phyloP scores from a whole-genome alignment of 2,329 filamentous ascomycete species.

The Metarhizium sp. region DNA sequence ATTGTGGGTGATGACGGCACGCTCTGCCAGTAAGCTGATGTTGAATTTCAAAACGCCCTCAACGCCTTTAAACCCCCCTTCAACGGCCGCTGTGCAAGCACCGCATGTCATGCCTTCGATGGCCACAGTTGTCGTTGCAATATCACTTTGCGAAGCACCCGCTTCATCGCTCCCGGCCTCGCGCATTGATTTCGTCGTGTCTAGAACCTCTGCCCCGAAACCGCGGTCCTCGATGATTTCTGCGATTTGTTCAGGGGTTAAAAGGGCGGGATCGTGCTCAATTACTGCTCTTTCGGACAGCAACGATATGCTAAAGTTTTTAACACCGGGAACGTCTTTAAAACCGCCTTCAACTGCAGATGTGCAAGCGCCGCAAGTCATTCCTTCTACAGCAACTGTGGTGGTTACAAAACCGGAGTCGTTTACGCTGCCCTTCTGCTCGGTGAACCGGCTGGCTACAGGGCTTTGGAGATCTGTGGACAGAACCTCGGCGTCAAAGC shows the following conservation, averaged over 20 bases:
- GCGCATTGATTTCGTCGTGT: conserved; percentile 46
- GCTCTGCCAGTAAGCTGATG: conserved; percentile 86
- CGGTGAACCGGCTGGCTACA: conserved; percentile 27
- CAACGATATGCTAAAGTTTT: conserved; percentile 71
- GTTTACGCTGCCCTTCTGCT: conserved; percentile 26
- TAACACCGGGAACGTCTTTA: conserved; percentile 63
- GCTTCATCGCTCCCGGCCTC: conserved; percentile 15
- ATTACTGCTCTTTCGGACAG: conserved; percentile 79
- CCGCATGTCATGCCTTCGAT: conserved; percentile 98
- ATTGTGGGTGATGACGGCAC: conserved; percentile 82
- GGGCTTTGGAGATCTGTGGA: conserved; percentile 63
- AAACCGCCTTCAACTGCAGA: conserved; percentile 77
- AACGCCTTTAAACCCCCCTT: conserved; percentile 68
- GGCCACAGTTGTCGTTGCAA: conserved; percentile 71
- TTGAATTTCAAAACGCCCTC: conserved; percentile 83
- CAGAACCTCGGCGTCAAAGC: conserved; percentile 87
- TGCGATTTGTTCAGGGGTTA: conserved; percentile 43
- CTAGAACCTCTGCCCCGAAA: conserved; percentile 71
- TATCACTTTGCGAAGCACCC: conserved; percentile 23
- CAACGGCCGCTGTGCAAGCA: conserved; percentile 86
- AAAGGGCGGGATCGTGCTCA: conserved; percentile 57
- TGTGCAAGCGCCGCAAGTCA: conserved; percentile 88
- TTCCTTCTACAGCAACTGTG: conserved; percentile 71
- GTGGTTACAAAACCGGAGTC: conserved; percentile 49
- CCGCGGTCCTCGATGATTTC: conserved; percentile 62